phyloP scores from a whole-genome alignment of 495 filamentous ascomycete genomes.

The Recurvomyces mirabilis region DNA sequence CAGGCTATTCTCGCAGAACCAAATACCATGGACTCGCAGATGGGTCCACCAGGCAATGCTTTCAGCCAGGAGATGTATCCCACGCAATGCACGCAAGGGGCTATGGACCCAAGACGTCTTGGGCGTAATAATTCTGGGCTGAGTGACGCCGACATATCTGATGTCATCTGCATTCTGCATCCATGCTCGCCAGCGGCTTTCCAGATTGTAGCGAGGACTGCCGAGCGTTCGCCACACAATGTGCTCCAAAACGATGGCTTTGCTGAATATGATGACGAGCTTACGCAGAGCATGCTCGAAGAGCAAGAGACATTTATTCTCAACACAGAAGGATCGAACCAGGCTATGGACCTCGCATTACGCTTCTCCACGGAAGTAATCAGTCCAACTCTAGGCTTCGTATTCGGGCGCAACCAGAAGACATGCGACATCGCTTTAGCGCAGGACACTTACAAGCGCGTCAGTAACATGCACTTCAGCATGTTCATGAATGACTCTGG shows the following conservation, averaged over 20 bases:
- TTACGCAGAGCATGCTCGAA: constrained; percentile 26
- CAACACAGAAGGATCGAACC: constrained; percentile 10
- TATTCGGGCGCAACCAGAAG: constrained; percentile 65
- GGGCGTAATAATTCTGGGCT: constrained; percentile 68
- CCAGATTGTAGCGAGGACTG: constrained; percentile 49
- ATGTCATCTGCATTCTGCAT: constrained; percentile 81
- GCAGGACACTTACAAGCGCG: constrained; percentile 44
- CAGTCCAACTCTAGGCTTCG: constrained; percentile 56
- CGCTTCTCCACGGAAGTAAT: constrained; percentile 62
- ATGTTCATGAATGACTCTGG: constrained; percentile 73
- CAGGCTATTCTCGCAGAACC: neutral
- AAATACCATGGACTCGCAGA: neutral
- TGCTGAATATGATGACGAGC: constrained; percentile 33
- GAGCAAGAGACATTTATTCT: constrained; percentile 44
- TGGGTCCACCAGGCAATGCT: too few relatives aligned
- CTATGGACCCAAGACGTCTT: constrained; percentile 64
- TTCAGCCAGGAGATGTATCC: constrained; percentile 22
- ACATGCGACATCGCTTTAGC: constrained; percentile 59
- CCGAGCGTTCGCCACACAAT: constrained; percentile 41
- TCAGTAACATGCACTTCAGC: constrained; percentile 86
- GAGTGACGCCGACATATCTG: constrained; percentile 65
- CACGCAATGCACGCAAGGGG: constrained; percentile 69
- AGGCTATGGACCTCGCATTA: constrained; percentile 56
- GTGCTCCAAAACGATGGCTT: constrained; percentile 38
- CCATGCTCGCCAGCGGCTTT: constrained; percentile 64